phyloP scores from a whole-genome alignment of 2,329 filamentous ascomycete genomes.

The Fusarium fracticaudum region DNA sequence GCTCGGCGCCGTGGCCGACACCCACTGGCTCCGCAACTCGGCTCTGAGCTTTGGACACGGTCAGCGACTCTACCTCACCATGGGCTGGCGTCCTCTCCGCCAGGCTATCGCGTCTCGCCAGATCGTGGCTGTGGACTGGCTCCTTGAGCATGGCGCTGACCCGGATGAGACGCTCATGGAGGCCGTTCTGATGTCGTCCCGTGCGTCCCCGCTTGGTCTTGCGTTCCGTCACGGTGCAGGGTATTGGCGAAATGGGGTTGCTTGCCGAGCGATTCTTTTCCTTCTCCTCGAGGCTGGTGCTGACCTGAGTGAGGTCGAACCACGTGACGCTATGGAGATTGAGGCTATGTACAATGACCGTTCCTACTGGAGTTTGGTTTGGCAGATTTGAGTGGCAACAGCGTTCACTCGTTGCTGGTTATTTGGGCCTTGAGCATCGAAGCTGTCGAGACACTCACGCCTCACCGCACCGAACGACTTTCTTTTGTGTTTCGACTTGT shows the following conservation, averaged over 20 bases:
- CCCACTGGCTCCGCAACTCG: neutral
- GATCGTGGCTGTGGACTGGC: neutral
- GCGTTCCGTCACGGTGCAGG: neutral
- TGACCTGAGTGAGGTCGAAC: neutral
- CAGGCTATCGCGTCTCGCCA: neutral
- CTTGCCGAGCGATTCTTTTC: neutral
- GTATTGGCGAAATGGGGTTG: too few relatives aligned
- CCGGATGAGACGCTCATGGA: neutral
- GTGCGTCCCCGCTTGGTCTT: neutral
- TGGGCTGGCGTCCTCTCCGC: neutral
- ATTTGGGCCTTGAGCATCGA: fast-evolving
- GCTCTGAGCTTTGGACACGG: neutral
- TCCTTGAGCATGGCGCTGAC: neutral
- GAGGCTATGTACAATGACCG: neutral
- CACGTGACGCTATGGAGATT: neutral
- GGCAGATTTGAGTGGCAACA: too few relatives aligned
- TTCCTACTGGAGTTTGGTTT: neutral
- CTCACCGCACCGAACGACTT: neutral
- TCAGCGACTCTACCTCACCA: neutral
- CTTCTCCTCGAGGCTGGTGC: neutral
- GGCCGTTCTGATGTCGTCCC: fast-evolving
- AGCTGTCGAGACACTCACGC: neutral
- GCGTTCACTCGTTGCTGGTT: neutral
- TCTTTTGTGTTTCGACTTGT: neutral
- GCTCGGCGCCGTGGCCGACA: neutral